Conservation (phyloP, 768 basidiomycete genomes). For the Stropharia rugosoannulata region DNA sequence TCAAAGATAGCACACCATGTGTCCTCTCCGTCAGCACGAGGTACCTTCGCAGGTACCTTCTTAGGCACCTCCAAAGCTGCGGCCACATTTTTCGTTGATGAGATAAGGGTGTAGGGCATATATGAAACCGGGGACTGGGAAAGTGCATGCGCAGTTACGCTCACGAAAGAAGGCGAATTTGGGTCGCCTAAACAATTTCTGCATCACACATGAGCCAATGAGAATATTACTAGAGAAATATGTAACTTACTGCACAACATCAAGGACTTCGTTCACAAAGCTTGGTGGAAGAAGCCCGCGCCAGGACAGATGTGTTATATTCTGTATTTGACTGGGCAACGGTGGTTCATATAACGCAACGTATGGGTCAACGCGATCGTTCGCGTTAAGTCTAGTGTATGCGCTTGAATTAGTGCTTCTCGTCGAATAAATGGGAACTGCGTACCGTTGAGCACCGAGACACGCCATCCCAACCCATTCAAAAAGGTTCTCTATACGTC, state of each 20-base stretch:
- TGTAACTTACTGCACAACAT: conserved; percentile 38
- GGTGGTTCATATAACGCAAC: conserved; percentile 66
- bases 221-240: not conserved
- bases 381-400: conserved; percentile 47
- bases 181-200: conserved; percentile 7
- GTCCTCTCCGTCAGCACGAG: conserved; percentile 52
- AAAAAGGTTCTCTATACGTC: conserved; percentile 44
- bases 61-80: conserved; percentile 19
- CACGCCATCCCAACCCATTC: conserved; percentile 78
- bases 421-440: not conserved
- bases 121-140: conserved; percentile 51
- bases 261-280: conserved; percentile 55
- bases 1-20: conserved; percentile 43
- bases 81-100: not conserved
- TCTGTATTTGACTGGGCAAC: conserved; percentile 38
- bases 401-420: not conserved
- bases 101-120: conserved; percentile 31
- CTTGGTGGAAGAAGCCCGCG: conserved; percentile 49
- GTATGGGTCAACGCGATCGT: conserved; percentile 69
- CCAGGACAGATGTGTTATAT: conserved; percentile 59
- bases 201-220: not conserved
- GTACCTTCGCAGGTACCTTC: conserved; percentile 42
- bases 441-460: conserved; percentile 64
- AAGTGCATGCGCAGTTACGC: conserved; percentile 43
- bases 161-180: conserved; percentile 29